Conservation (phyloP, 2,329 filamentous ascomycete genomes). For the Alternaria postmessia region DNA sequence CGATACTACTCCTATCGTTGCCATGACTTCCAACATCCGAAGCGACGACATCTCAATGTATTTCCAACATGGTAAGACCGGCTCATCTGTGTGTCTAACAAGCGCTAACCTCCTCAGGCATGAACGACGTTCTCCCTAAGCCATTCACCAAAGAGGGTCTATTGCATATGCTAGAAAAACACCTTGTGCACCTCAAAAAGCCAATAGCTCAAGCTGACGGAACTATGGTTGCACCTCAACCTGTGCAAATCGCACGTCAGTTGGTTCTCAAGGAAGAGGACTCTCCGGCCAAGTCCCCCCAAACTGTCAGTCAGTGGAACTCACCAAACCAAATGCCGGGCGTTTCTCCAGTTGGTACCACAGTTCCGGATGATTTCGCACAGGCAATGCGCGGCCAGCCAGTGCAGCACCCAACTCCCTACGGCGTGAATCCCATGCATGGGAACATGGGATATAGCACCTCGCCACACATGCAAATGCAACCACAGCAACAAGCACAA, state of each 20-base stretch:
- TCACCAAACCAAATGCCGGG: constrained; percentile 67
- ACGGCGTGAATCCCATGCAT: constrained; percentile 47
- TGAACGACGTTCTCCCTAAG: constrained; percentile 97
- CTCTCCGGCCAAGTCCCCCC: constrained; percentile 69
- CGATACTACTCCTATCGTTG: constrained; percentile 86
- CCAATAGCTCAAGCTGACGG: constrained; percentile 54
- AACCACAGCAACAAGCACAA: constrained; percentile 39
- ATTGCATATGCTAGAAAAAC: constrained; percentile 82
- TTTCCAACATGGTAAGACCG: constrained; percentile 84
- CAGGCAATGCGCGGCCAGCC: constrained; percentile 53
- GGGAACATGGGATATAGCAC: constrained; percentile 50
- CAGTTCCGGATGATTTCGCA: constrained; percentile 57
- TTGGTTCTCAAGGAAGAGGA: constrained; percentile 68
- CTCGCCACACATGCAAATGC: constrained; percentile 51
- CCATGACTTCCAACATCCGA: constrained; percentile 98
- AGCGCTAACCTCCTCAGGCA: constrained; percentile 67
- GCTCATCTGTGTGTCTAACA: neutral
- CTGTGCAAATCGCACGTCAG: constrained; percentile 61
- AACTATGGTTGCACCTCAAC: constrained; percentile 60
- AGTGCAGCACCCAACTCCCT: constrained; percentile 48
- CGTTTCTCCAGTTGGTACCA: constrained; percentile 63
- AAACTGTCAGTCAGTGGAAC: constrained; percentile 69
- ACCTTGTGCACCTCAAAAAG: constrained; percentile 84
- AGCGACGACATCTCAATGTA: constrained; percentile 97
- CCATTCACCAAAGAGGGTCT: constrained; percentile 90